Evolutionary conservation across 164 flowering plant genomes (phyloP), one percentile per base, ranked within the genome.

Genomic region (Stephania cephalantha): DNA sequence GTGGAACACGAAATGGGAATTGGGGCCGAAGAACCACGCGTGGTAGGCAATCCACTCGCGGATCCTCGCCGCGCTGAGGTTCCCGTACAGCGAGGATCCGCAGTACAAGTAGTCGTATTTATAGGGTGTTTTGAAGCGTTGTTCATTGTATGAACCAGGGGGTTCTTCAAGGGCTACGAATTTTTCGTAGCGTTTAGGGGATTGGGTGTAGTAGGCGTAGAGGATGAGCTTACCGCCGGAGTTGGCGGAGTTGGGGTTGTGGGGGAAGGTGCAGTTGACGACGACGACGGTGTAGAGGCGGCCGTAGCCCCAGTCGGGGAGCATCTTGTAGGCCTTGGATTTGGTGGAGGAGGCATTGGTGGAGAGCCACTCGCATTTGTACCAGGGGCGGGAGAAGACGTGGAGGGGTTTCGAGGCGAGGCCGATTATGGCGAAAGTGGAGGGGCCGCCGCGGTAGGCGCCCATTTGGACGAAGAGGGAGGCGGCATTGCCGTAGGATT

Each of bases 251-350:
- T 87, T 87, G 7, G 89, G 87, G 46, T 84, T 82, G 2, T 46
- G 68, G 5, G 85, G 8, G 80, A 90, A 88, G 7, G 91, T 87
- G 82, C 91, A 88, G 73, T 88, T 88, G 13, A 88, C 91, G 7
- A 90, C 89, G 5, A 90, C 88, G 44, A 87, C 91, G 1, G 93
- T 88, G 75, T 88, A 90, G 6, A 90, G 88, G 31, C 89, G 86
- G n/a, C 91, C 93, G 76, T 90, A 88, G 10, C 94, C 94, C 94
- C 94, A 90, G 58, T 90, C 94, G 2, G 94, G 90, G 1, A 88
- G 86, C 80, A 90, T 88, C 68, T 88, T 88, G 68, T 71, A 83
- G 55, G 88, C 86, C 25, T 85, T 84, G 64, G 90, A 71, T 17
- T 79, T 74, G 9, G 78, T 9, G 31, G 87, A 82, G 29, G 2